Percentiles rank a stretch among this genome's conserved stretches.
Evolutionary conservation across 805 yeast species (phyloP).

Genomic region (Lachancea lanzarotensis): DNA sequence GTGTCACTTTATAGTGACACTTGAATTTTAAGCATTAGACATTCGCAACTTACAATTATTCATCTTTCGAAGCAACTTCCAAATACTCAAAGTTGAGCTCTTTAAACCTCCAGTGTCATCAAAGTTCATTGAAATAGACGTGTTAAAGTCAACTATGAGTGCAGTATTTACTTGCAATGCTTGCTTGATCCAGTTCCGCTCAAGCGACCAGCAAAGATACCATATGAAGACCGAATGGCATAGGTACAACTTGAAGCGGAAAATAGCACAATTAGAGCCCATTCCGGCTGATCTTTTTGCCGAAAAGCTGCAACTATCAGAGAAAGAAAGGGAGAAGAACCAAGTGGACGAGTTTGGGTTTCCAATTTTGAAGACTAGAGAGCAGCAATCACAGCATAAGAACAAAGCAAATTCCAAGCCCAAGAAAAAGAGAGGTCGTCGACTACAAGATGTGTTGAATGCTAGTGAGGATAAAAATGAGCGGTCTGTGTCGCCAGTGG

Average conservation of each 20-base stretch:
- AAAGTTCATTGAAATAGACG: too few species aligned
- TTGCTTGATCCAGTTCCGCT: constrained; percentile 72
- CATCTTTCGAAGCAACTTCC: too few species aligned
- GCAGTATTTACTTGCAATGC: constrained; percentile 72
- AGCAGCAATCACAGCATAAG: constrained; percentile 11
- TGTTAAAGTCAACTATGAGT: neutral
- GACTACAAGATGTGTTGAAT: constrained; percentile 2
- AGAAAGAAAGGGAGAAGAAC: constrained; percentile 24
- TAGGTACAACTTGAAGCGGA: constrained; percentile 86
- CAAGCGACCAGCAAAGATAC: constrained; percentile 77
- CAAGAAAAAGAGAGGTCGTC: constrained; percentile 26
- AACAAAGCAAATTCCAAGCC: constrained; percentile 4
- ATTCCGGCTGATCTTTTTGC: constrained; percentile 49
- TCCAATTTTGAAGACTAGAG: constrained; percentile 28
- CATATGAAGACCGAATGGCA: constrained; percentile 99
- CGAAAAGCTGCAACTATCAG: constrained; percentile 34
- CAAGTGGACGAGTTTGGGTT: constrained; percentile 38
- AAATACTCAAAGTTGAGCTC: too few species aligned
- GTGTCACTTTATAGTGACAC: too few species aligned
- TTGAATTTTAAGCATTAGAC: too few species aligned
- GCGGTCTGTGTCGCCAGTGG: constrained; percentile 45
- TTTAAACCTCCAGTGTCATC: too few species aligned
- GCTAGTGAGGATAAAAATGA: constrained; percentile 3
- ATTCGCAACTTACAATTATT: too few species aligned
- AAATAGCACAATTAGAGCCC: constrained; percentile 79